Conservation (phyloP, 306 rosid species). For the Trifolium dubium region DNA sequence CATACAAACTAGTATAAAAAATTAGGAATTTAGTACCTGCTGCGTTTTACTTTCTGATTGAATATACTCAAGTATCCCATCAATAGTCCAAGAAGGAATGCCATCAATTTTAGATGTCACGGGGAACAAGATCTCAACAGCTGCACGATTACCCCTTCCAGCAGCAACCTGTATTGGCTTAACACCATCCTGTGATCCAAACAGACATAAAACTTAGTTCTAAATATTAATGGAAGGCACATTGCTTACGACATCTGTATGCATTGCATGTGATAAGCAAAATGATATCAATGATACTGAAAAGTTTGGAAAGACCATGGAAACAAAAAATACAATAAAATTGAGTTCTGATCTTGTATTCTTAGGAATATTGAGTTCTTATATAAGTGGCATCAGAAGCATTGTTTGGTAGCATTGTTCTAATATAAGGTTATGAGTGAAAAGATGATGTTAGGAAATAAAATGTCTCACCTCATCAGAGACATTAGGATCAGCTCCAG, state of each 20-base stretch:
- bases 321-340: slow-evolving; percentile 28
- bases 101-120: slow-evolving; percentile 67
- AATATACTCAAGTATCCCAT: slow-evolving; percentile 67
- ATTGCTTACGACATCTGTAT: slow-evolving; percentile 18
- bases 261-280: slow-evolving; percentile 27
- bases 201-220: slow-evolving; percentile 30
- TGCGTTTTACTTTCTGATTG: slow-evolving; percentile 65
- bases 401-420: background rate
- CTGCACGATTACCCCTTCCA: slow-evolving; percentile 65
- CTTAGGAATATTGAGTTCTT: slow-evolving; percentile 13
- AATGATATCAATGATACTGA: slow-evolving; percentile 16
- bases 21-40: slow-evolving; percentile 59
- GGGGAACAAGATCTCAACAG: slow-evolving; percentile 78
- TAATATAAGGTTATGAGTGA: background rate
- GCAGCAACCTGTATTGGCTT: slow-evolving; percentile 89
- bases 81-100: slow-evolving; percentile 79
- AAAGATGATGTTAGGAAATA: slow-evolving; percentile 17
- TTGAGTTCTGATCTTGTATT: background rate
- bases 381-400: slow-evolving; percentile 7
- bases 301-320: slow-evolving; percentile 31
- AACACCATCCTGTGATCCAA: slow-evolving; percentile 74
- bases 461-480: slow-evolving; percentile 69
- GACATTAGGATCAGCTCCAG: slow-evolving; percentile 86
- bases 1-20: slow-evolving; percentile 29
- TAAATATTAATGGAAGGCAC: slow-evolving; percentile 32